Evolutionary conservation across 257 asterid species (phyloP), one percentile per base, ranked within the genome.

Genomic region (Solanum microdontum): DNA sequence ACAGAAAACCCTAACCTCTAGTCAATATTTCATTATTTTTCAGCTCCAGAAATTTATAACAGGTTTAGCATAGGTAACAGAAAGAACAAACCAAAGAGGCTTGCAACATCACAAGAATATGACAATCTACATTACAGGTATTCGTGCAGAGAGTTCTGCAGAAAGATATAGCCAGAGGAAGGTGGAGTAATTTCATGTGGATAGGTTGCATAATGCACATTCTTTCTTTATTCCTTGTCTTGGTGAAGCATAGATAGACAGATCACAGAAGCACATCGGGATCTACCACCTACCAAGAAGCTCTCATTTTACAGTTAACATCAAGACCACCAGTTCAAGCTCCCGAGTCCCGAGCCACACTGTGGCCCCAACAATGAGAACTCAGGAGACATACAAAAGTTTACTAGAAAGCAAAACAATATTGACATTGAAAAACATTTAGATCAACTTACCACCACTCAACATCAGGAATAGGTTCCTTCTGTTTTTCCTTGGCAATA

Each of bases 391-490:
- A 36, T 34, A 19, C 48, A 10, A 19, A 72, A 74, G 82, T 19
- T 24, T 10, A 74, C 51, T 10, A 74, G 51, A 34, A 74, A 21
- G 82, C 17, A 34, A 34, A 74, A 34, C 45, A 7, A 74, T 5
- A 34, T 74, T 21, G 48, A 34, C 45, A 74, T 74, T 34, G 48
- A 34, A 74, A 74, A 9, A 87, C 11, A 79, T 12, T 39, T 39
- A 84, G 62, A 75, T 86, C 39, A 72, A 89, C 98, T 92, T 92
- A 97, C 99, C 99, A 97, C 99, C 98, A 95, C 94, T 97, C 99
- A 8, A 95, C 93, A 34, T 95, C 99, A 23, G 99, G 99, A 90
- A 97, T 94, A 21, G 93, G 80, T 64, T 97, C 99, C 93, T 92
- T 95, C 60, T 91, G 93, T 87, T 94, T 97, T 89, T 94, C 99